Percentiles rank a stretch among this genome's conserved stretches.
Evolutionary conservation across 495 filamentous ascomycete genomes (phyloP).

Genomic region (Chaetomium cochliodes): DNA sequence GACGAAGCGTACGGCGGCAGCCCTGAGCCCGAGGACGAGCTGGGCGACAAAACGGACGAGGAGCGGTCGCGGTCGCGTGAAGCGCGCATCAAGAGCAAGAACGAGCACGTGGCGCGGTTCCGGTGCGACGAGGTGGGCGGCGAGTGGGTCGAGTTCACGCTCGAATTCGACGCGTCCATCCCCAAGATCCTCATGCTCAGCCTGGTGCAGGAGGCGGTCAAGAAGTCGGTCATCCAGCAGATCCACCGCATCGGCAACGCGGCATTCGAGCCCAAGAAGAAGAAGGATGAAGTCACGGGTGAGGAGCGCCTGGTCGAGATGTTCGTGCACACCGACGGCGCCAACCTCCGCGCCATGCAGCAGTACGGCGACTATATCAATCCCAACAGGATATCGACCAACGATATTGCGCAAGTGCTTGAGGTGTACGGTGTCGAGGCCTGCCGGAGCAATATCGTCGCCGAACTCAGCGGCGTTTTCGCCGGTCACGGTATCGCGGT

Average conservation of each 20-base stretch:
- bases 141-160: conserved; percentile 71
- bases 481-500: conserved; percentile 88
- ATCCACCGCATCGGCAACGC: conserved; percentile 72
- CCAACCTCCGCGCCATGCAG: conserved; percentile 88
- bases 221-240: conserved; percentile 79
- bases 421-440: conserved; percentile 91
- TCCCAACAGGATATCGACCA: conserved; percentile 82
- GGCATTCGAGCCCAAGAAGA: conserved; percentile 65
- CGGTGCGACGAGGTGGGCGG: conserved; percentile 74
- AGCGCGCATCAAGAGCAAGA: conserved; percentile 63
- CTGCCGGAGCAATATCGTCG: conserved; percentile 77
- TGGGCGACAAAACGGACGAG: conserved; percentile 49
- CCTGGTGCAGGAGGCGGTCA: conserved; percentile 75
- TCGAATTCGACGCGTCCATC: conserved; percentile 77
- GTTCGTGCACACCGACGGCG: conserved; percentile 74
- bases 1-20: conserved; percentile 60
- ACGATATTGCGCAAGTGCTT: conserved; percentile 85
- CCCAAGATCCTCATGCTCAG: conserved; percentile 92
- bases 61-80: conserved; percentile 53
- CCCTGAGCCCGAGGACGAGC: conserved; percentile 44
- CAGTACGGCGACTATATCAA: conserved; percentile 83
- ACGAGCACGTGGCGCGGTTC: conserved; percentile 67
- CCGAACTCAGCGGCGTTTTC: conserved; percentile 86
- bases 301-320: conserved; percentile 46
- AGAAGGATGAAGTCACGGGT: conserved; percentile 50